Conservation (phyloP, 768 basidiomycete genomes). For the Mycena galopus region DNA sequence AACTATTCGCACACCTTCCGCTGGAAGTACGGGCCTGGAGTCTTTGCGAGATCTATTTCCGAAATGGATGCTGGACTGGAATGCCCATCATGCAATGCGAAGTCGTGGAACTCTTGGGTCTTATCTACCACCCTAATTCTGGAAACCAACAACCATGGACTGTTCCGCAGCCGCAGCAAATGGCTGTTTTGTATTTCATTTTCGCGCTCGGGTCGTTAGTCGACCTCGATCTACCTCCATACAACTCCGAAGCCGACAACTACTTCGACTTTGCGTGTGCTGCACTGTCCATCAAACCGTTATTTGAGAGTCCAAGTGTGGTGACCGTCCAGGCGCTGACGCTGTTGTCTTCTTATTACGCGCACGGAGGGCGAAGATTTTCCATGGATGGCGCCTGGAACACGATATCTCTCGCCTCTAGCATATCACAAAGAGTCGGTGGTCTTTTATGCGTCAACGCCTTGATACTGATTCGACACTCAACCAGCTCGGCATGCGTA, state of each 20-base stretch:
- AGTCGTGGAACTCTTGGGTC: slow-evolving; percentile 51
- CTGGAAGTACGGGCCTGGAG: slow-evolving; percentile 54
- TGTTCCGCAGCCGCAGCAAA: slow-evolving; percentile 27
- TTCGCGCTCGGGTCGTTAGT: slow-evolving; percentile 39
- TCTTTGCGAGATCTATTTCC: slow-evolving; percentile 60
- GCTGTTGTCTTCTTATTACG: slow-evolving; percentile 53
- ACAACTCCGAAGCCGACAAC: slow-evolving; percentile 56
- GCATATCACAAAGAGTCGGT: slow-evolving; percentile 51
- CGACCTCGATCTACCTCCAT: slow-evolving; percentile 44
- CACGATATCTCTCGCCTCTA: slow-evolving; percentile 47
- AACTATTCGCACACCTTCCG: slow-evolving; percentile 46
- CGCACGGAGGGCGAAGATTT: slow-evolving; percentile 47
- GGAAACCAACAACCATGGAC: background rate
- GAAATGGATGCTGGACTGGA: slow-evolving; percentile 57
- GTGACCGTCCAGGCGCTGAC: slow-evolving; percentile 56
- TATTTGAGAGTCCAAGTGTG: slow-evolving; percentile 54
- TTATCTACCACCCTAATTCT: slow-evolving; percentile 14
- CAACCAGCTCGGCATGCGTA: slow-evolving; percentile 32
- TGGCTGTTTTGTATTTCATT: slow-evolving; percentile 38
- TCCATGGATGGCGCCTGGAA: slow-evolving; percentile 53
- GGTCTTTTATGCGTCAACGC: background rate
- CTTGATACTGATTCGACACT: background rate
- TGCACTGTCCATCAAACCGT: slow-evolving; percentile 53
- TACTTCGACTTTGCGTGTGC: slow-evolving; percentile 59
- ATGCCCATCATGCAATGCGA: slow-evolving; percentile 61